Base-by-base conservation (phyloP, 306 rosid species). In the Lathyrus oleraceus region DNA sequence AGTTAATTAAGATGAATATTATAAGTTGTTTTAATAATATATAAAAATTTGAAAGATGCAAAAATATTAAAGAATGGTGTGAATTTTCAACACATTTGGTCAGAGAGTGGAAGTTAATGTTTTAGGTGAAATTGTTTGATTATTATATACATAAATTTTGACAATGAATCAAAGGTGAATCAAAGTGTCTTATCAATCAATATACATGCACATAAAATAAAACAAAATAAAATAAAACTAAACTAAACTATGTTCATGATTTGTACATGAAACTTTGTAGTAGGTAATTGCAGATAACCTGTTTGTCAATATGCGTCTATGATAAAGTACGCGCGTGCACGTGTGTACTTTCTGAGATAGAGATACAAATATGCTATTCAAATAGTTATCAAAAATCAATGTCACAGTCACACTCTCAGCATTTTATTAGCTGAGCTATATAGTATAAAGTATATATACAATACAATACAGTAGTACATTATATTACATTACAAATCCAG, bases 271-370 rank as follows among this genome's bases (percentile, higher is more conserved):
- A 64, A 5, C 38, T 65, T 43, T 5, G 65, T 72, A 60, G 65
- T 71, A 53, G 65, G 72, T 74, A 71, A 74, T 58, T 74, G 21
- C 63, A 78, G 72, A 70, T 65, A 81, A 51, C 58, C 60, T 48
- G 53, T 69, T 74, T 71, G 64, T 73, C 61, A 71, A 75, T 43
- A 69, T 61, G 68, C 62, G 74, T 71, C 56, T 8, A 30, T 72
- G 84, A 78, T 75, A 74, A 75, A 74, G 78, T 28, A 58, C n/a
- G 64, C 79, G 76, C 71, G 68, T 77, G 87, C 81, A 79, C 81
- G 81, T 74, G 83, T 73, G 72, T 63, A 5, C 36, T 11, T 45
- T 1, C 2, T 6, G 11, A 14, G 60, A 23, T 5, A 13, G 14
- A 6, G 66, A 62, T 45, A 25, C 10, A 2, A 16, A 72, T 75